phyloP scores from a whole-genome alignment of 176 grass and related monocot species.

The Musa schizocarpa region DNA sequence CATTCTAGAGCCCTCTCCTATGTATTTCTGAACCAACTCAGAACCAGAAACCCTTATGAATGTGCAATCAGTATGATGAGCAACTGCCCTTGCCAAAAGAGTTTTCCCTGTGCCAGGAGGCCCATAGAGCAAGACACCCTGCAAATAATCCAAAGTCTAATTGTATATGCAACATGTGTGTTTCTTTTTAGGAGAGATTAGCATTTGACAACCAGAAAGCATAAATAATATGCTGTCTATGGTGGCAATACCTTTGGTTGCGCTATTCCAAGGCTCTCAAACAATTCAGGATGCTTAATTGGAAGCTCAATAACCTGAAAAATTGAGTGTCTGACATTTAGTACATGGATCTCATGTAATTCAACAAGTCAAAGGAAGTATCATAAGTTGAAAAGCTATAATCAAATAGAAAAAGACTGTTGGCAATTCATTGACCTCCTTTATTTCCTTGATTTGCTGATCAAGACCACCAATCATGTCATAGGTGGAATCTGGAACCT shows the following conservation, averaged over 20 bases:
- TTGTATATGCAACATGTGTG: neutral
- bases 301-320: constrained; percentile 95
- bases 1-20: constrained; percentile 96
- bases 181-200: constrained; percentile 5
- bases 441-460: constrained; percentile 99
- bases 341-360: neutral
- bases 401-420: neutral
- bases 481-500: constrained; percentile 99
- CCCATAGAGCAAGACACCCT: constrained; percentile 98
- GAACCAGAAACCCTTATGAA: constrained; percentile 99
- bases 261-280: constrained; percentile 95
- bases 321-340: constrained; percentile 10
- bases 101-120: constrained; percentile 99
- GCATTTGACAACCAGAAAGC: neutral
- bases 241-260: constrained; percentile 70
- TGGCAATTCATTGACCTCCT: constrained; percentile 54
- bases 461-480: constrained; percentile 99
- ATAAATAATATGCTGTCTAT: neutral
- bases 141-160: constrained; percentile 18
- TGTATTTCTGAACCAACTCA: constrained; percentile 98
- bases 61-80: constrained; percentile 97
- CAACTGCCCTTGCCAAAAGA: constrained; percentile 84
- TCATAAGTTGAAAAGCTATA: neutral
- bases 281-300: constrained; percentile 96
- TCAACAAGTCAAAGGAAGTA: neutral